Base-by-base conservation (phyloP, 2,329 filamentous ascomycete species). In the Pseudopyricularia javanii region DNA sequence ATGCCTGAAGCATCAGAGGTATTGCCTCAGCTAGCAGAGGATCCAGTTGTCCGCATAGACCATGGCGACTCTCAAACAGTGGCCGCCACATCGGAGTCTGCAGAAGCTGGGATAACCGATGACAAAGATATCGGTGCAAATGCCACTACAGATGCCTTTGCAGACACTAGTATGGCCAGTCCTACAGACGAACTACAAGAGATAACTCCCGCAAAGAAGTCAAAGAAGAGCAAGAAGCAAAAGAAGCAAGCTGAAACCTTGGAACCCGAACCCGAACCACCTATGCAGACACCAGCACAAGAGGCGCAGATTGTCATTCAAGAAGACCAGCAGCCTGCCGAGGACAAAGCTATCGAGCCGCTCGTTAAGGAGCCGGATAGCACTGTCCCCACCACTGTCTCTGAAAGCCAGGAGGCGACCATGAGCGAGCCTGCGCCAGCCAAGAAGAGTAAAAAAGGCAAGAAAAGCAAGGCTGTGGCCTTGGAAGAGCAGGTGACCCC, bases 141-240 rank as follows among this genome's bases (percentile, higher is more conserved):
- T 7, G 15, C 7, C 24, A 15, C 22, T 24, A 20, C 20, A 45
- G 22, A 26, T 26, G 56, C 57, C 22, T 30, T 9, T 24, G 40
- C 20, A 45, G 22, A 26, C 15, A 56, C 57, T 24, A n/a, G n/a
- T n/a, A n/a, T n/a, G n/a, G n/a, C n/a, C n/a, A n/a, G n/a, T n/a
- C 43, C 47, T 34, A 20, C 9, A 17, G 28, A 49, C 28, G 47
- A 49, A 15, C n/a, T 3, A 15, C 47, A 4, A 33, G 47, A 49
- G 3, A 49, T 15, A 5, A n/a, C 17, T 20, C 26, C 15, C n/a
- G 5, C 33, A 6, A 62, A 59, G 54, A 57, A 56, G 28, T 50
- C 57, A 26, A 64, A 63, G 57, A 64, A 65, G 52, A 58, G 59
- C 48, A 68, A 68, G 59, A 64, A 64, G 56, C 64, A 61, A 56